A percentile compares a stretch with the other conserved stretches of the same genome.
Evolutionary conservation across 2,329 filamentous ascomycete genomes (phyloP).

Genomic region (Zymoseptoria ardabiliae): DNA sequence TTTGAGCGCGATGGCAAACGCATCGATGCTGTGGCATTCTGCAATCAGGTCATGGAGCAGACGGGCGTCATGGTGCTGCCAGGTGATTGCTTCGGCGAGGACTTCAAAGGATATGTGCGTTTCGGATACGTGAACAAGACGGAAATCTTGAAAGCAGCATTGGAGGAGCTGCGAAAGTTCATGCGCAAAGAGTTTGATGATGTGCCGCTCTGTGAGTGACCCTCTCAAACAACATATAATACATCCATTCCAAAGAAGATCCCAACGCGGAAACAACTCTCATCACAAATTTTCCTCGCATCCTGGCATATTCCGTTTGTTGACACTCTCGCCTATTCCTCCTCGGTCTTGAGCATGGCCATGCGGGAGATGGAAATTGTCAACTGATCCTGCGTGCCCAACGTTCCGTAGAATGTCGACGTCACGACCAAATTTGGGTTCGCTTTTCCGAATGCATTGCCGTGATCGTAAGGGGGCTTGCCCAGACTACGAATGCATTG

Average conservation of each 20-base stretch:
- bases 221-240: background rate
- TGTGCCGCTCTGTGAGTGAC: constrained; percentile 30
- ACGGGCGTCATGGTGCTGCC: constrained; percentile 69
- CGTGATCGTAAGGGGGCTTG: constrained; percentile 16
- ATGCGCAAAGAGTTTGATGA: constrained; percentile 51
- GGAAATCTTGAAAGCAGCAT: constrained; percentile 57
- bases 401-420: constrained; percentile 8
- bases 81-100: constrained; percentile 67
- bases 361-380: constrained; percentile 13
- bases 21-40: constrained; percentile 67
- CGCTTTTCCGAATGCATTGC: constrained; percentile 15
- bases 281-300: background rate
- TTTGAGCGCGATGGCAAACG: constrained; percentile 56
- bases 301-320: background rate
- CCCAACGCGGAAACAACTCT: background rate
- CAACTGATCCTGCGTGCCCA: constrained; percentile 10
- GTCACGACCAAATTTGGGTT: constrained; percentile 9
- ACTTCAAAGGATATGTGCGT: constrained; percentile 68
- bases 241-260: background rate
- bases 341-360: background rate
- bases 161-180: constrained; percentile 50
- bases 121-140: constrained; percentile 71
- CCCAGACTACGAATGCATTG: constrained; percentile 10
- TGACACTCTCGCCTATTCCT: background rate
- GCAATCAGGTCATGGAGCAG: constrained; percentile 58